phyloP scores from a whole-genome alignment of 306 rosid genomes.

The Albizia julibrissin region DNA sequence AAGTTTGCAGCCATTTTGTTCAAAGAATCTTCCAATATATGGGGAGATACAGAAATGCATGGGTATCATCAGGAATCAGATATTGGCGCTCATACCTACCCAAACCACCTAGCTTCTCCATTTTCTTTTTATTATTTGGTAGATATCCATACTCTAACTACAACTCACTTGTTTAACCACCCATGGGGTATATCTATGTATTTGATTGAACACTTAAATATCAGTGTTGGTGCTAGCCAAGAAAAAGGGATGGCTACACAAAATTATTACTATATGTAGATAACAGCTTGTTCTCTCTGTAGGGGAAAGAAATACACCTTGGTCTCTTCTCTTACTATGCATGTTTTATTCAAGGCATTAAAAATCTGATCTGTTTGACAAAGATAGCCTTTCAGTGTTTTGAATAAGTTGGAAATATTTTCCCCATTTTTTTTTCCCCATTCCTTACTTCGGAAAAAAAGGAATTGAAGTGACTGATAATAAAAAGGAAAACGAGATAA shows the following conservation, averaged over 20 bases:
- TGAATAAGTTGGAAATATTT: not conserved
- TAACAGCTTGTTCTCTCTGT: conserved; percentile 22
- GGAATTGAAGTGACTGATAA: not conserved
- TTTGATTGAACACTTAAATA: conserved; percentile 19
- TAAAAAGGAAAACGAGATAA: too few relatives aligned
- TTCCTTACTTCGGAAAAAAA: not conserved
- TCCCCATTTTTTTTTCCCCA: not conserved
- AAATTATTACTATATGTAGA: not conserved
- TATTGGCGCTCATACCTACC: conserved; percentile 83
- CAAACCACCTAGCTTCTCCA: conserved; percentile 54
- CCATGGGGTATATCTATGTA: conserved; percentile 16
- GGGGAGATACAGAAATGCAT: conserved; percentile 89
- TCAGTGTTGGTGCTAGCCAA: conserved; percentile 19
- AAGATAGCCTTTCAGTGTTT: not conserved
- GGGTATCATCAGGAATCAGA: conserved; percentile 94
- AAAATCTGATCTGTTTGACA: not conserved
- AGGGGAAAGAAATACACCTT: not conserved
- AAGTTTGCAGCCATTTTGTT: conserved; percentile 73
- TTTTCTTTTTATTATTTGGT: conserved; percentile 26
- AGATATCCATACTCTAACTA: conserved; percentile 19
- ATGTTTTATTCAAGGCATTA: conserved; percentile 7
- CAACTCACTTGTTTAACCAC: conserved; percentile 24
- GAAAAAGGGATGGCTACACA: conserved; percentile 32
- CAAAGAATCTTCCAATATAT: conserved; percentile 72
- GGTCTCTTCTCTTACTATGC: not conserved